Percentiles rank a stretch among this genome's conserved stretches.
These are phyloP conservation scores for Rhexocercosporidium sp. DNA, from an alignment of 2,329 filamentous ascomycete species.

Conservation along the genomic window DNA sequence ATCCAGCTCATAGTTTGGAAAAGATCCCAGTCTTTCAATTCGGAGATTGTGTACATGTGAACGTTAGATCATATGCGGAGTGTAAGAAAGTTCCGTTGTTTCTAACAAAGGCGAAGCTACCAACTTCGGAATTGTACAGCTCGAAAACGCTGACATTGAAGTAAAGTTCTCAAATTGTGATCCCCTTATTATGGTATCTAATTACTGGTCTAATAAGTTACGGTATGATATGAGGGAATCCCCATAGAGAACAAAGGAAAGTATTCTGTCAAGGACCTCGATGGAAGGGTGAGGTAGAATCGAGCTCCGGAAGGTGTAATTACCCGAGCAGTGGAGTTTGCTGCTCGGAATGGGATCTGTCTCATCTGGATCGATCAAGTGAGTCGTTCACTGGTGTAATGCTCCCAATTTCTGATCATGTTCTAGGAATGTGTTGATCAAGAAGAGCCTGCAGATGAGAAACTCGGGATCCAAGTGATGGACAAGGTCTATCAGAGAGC, in stretches of 20 bases:
- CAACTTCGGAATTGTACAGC: slow-evolving; percentile 9
- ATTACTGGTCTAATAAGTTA: slow-evolving; percentile 19
- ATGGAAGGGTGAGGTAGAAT: not conserved
- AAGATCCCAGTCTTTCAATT: not conserved
- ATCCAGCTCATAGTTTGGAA: slow-evolving; percentile 2
- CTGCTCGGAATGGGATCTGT: slow-evolving; percentile 18
- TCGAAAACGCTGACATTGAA: not conserved
- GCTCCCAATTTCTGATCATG: not conserved
- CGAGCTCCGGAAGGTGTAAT: slow-evolving; percentile 25
- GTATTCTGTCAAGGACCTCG: slow-evolving; percentile 1
- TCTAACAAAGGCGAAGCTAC: slow-evolving; percentile 2
- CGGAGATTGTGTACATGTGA: slow-evolving; percentile 16
- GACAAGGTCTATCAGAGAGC: slow-evolving; percentile 30
- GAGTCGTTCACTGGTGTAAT: not conserved
- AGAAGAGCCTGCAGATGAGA: slow-evolving; percentile 28
- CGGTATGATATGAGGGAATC: slow-evolving; percentile 5
- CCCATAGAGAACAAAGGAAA: not conserved
- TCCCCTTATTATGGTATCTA: slow-evolving; percentile 22
- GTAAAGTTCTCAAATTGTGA: slow-evolving; percentile 4
- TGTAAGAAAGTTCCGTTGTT: slow-evolving; percentile 1
- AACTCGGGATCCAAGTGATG: slow-evolving; percentile 33
- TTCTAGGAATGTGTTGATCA: slow-evolving; percentile 34
- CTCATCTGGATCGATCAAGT: slow-evolving; percentile 32
- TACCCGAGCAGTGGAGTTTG: slow-evolving; percentile 23
- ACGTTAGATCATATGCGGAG: slow-evolving; percentile 9